Evolutionary conservation across 2,329 filamentous ascomycete species (phyloP).

Genomic region (Verticillium klebahnii): DNA sequence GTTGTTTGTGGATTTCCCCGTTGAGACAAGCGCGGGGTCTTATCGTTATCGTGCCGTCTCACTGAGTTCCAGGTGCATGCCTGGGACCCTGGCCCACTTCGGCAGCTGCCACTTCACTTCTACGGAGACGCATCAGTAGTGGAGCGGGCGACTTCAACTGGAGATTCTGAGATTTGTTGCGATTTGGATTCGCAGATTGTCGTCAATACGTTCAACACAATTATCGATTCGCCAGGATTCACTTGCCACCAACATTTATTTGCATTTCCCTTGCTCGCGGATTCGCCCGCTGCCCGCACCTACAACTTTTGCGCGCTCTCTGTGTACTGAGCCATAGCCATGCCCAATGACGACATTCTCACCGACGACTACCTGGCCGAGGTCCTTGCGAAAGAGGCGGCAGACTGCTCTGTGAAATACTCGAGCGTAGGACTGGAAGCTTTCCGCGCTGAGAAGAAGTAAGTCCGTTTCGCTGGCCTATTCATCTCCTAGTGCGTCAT

Average conservation of each 20-base stretch:
- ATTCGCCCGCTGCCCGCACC: background rate
- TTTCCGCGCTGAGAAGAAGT: constrained; percentile 46
- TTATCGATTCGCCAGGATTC: background rate
- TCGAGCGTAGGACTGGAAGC: constrained; percentile 70
- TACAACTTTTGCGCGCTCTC: background rate
- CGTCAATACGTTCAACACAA: too few species aligned
- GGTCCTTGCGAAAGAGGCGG: constrained; percentile 76
- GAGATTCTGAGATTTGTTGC: background rate
- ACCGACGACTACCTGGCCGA: constrained; percentile 77
- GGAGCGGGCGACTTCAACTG: background rate
- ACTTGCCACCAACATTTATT: too few species aligned
- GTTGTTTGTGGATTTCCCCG: background rate
- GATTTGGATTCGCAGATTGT: background rate
- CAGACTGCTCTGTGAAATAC: constrained; percentile 67
- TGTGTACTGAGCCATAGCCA: constrained; percentile 13
- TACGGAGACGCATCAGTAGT: background rate
- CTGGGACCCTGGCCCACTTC: background rate
- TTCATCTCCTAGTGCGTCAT: background rate
- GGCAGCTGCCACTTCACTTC: background rate
- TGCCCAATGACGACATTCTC: constrained; percentile 46
- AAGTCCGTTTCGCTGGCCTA: constrained; percentile 16
- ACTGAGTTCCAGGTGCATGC: background rate
- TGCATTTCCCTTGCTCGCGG: background rate
- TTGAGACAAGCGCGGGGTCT: background rate
- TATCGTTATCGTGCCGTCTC: background rate